Evolutionary conservation across 805 yeast genomes (phyloP).

Genomic region (Myxozyma geophila): DNA sequence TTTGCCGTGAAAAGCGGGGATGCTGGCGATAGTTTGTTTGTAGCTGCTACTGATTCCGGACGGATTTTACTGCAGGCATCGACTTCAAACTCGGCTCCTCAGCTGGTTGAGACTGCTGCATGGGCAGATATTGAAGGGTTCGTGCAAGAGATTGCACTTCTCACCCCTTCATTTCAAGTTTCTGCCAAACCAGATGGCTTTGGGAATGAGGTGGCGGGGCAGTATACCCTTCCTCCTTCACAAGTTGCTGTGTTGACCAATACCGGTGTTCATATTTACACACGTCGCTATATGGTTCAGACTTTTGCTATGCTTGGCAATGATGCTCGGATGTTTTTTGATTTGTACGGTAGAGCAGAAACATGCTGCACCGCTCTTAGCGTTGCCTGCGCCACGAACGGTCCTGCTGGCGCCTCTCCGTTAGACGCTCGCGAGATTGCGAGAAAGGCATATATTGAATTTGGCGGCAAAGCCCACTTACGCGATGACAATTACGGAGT

Average conservation of each 20-base stretch:
- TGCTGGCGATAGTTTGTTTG: slow-evolving; percentile 58
- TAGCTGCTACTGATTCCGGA: slow-evolving; percentile 85
- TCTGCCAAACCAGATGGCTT: slow-evolving; percentile 78
- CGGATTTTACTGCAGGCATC: slow-evolving; percentile 47
- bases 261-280: slow-evolving; percentile 74
- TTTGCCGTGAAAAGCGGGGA: slow-evolving; percentile 59
- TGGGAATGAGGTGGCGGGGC: slow-evolving; percentile 85
- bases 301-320: slow-evolving; percentile 72
- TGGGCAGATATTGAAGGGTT: slow-evolving; percentile 63
- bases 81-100: slow-evolving; percentile 34
- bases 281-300: slow-evolving; percentile 79
- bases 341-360: slow-evolving; percentile 84
- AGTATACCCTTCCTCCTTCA: slow-evolving; percentile 66
- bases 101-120: slow-evolving; percentile 78
- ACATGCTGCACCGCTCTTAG: slow-evolving; percentile 87
- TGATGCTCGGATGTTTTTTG: slow-evolving; percentile 66
- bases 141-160: slow-evolving; percentile 73
- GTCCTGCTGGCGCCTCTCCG: slow-evolving; percentile 28
- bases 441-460: slow-evolving; percentile 44
- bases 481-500: slow-evolving; percentile 39
- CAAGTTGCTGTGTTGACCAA: slow-evolving; percentile 82
- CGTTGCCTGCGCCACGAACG: slow-evolving; percentile 60
- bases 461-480: slow-evolving; percentile 46
- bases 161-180: slow-evolving; percentile 73
- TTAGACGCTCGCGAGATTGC: slow-evolving; percentile 49